These are phyloP conservation scores for Uncinocarpus reesii DNA, from an alignment of 2,329 filamentous ascomycete species.

Conservation along the genomic window DNA sequence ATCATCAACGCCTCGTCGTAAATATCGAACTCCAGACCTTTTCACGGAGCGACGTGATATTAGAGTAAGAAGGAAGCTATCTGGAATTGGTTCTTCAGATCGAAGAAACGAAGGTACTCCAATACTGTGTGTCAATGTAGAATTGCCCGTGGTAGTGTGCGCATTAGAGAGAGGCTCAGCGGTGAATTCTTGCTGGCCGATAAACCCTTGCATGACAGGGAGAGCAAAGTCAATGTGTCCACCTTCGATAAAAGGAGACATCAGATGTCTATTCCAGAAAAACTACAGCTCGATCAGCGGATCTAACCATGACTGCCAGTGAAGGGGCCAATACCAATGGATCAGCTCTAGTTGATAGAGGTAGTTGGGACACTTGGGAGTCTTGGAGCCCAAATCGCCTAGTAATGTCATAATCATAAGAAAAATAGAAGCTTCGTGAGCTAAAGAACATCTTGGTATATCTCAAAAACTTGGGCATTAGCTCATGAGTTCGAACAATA, in stretches of 20 bases:
- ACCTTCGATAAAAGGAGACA: slow-evolving; percentile 62
- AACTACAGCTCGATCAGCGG: slow-evolving; percentile 40
- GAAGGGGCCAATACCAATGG: slow-evolving; percentile 42
- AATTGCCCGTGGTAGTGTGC: slow-evolving; percentile 12
- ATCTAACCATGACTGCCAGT: not conserved
- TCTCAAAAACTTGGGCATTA: slow-evolving; percentile 74
- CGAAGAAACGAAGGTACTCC: slow-evolving; percentile 20
- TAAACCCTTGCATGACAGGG: slow-evolving; percentile 86
- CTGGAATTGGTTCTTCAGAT: slow-evolving; percentile 24
- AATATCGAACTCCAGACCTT: slow-evolving; percentile 77
- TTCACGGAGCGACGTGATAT: slow-evolving; percentile 83
- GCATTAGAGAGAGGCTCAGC: slow-evolving; percentile 43
- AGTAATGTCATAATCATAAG: slow-evolving; percentile 89
- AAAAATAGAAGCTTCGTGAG: slow-evolving; percentile 83
- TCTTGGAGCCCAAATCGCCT: slow-evolving; percentile 44
- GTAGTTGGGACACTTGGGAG: slow-evolving; percentile 39
- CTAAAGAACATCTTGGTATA: slow-evolving; percentile 79
- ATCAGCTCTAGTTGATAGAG: slow-evolving; percentile 64
- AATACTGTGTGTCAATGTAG: slow-evolving; percentile 19
- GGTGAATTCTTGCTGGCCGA: slow-evolving; percentile 74
- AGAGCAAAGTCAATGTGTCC: slow-evolving; percentile 61
- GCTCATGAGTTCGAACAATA: slow-evolving; percentile 39
- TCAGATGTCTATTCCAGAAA: slow-evolving; percentile 82
- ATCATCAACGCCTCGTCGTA: slow-evolving; percentile 82
- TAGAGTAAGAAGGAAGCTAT: slow-evolving; percentile 67